Evolutionary conservation across 1,284 basidiomycete genomes (phyloP), one percentile per base, ranked within the genome.

Genomic region (Puccinia horiana): DNA sequence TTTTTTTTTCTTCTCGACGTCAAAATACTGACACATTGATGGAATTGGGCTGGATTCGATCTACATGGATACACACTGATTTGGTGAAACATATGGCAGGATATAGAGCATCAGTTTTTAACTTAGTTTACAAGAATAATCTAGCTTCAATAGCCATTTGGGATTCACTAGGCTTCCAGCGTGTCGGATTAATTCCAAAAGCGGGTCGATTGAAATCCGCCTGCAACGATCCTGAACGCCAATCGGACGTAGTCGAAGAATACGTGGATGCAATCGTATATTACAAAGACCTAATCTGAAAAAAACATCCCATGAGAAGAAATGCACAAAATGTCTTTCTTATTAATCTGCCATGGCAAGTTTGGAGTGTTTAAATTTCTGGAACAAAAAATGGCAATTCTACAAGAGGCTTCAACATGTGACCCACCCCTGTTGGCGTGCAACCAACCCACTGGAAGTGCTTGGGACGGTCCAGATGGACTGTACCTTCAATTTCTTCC

Each of bases 41-140:
- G 20, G 3, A 35, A 52, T 52, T 14, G 1, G n/a, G 16, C 42
- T 14, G 1, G n/a, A 9, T 14, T 49, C 40, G 26, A 75, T 20
- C 37, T 16, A 58, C 42, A 58, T 47, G 20, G 18, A 70, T 16
- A 18, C n/a, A 67, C 18, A 12, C 18, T 20, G 8, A 63, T 12
- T 47, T 58, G 67, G n/a, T n/a, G 23, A 23, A 23, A 83, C n/a
- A n/a, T n/a, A n/a, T n/a, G n/a, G n/a, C 84, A 78, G 89, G 95
- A 12, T 98, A 96, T 88, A 90, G 91, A 84, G 93, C 91, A 0
- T 94, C 93, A 85, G 93, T 98, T 23, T 98, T 97, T 89, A 98
- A 98, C 86, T 90, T 98, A 69, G 95, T 97, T 49, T 98, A 93
- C 87, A 91, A 91, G 54, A 94, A 92, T 88, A 94, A 93, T 87